Evolutionary conservation across 495 filamentous ascomycete genomes (phyloP).

Genomic region (Friedmanniomyces simplex): DNA sequence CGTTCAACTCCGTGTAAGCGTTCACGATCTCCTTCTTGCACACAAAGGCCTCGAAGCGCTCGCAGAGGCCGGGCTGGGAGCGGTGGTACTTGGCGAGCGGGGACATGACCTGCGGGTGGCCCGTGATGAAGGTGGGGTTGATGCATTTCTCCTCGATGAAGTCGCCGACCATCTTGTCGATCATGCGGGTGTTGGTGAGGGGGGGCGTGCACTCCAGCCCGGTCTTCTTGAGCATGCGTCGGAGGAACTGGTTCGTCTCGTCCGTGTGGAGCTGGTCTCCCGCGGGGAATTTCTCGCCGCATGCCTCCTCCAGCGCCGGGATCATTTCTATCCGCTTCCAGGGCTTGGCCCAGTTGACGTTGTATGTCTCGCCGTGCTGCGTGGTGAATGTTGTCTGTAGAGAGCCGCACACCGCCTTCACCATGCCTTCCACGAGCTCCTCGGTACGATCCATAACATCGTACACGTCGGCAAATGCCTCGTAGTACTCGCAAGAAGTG

Average conservation of each 20-base stretch:
- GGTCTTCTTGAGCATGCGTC: constrained; percentile 72
- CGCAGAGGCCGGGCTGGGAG: constrained; percentile 68
- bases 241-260: constrained; percentile 79
- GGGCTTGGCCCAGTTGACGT: constrained; percentile 90
- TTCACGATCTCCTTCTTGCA: constrained; percentile 96
- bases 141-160: constrained; percentile 91
- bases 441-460: constrained; percentile 92
- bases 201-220: constrained; percentile 84
- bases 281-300: constrained; percentile 87
- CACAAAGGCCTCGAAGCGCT: constrained; percentile 95
- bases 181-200: constrained; percentile 89
- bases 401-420: constrained; percentile 77
- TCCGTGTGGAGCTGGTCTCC: constrained; percentile 79
- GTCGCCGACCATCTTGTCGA: constrained; percentile 92
- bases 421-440: constrained; percentile 83
- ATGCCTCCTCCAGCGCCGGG: constrained; percentile 76
- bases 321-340: constrained; percentile 98
- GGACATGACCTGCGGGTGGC: constrained; percentile 95
- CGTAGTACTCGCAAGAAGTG: constrained; percentile 95
- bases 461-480: constrained; percentile 85
- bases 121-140: constrained; percentile 92
- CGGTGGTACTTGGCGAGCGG: constrained; percentile 95
- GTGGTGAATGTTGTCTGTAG: constrained; percentile 76
- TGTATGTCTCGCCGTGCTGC: constrained; percentile 69
- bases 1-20: constrained; percentile 97